Evolutionary conservation across 441 rosid species (phyloP).

Genomic region (Populus hybrid): DNA sequence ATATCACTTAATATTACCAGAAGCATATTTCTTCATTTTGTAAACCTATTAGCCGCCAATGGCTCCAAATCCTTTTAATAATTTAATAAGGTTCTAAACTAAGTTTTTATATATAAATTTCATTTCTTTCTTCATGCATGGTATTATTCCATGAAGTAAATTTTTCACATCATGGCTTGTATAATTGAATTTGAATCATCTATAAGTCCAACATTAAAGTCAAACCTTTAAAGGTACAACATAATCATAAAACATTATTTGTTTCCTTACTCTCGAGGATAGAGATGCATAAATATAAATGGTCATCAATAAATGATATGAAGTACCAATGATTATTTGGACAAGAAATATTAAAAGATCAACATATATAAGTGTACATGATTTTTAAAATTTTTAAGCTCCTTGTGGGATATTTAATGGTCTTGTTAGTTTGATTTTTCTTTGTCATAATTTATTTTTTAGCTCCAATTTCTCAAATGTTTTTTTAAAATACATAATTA

Average conservation of each 20-base stretch:
- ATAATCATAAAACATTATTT: background rate
- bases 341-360: background rate
- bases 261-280: background rate
- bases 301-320: too few relatives aligned
- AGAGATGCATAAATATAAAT: background rate
- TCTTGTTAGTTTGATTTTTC: background rate
- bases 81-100: background rate
- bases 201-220: background rate
- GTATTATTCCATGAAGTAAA: background rate
- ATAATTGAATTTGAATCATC: background rate
- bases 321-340: background rate
- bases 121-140: background rate
- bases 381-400: background rate
- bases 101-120: background rate
- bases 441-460: too few relatives aligned
- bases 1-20: background rate
- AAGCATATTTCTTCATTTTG: background rate
- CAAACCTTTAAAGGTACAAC: background rate
- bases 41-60: background rate
- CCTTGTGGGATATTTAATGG: background rate
- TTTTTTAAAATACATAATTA: too few relatives aligned
- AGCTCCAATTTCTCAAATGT: too few relatives aligned
- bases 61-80: background rate
- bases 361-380: background rate
- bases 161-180: background rate